A percentile compares a stretch with the other conserved stretches of the same genome.
Conservation (phyloP, 148 eudicot genomes). For the Camellia lanceoleosa region DNA sequence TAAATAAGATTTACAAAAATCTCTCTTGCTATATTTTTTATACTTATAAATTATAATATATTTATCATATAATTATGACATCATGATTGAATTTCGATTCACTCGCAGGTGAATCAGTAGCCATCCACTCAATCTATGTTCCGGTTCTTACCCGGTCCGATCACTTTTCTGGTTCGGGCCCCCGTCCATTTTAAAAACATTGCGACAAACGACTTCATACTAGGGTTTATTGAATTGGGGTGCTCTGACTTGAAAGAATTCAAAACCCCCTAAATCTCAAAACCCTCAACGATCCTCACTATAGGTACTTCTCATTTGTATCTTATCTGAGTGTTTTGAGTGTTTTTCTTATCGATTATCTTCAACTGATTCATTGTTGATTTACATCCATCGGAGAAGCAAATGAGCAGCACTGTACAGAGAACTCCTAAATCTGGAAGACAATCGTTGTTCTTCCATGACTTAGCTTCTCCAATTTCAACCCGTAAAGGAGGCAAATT, state of each 20-base stretch:
- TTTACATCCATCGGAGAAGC: neutral
- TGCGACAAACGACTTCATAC: too few relatives aligned
- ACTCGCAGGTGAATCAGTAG: too few relatives aligned
- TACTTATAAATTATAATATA: too few relatives aligned
- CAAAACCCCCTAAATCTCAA: constrained; percentile 13
- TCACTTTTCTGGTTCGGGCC: too few relatives aligned
- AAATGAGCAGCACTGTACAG: constrained; percentile 53
- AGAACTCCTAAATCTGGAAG: constrained; percentile 80
- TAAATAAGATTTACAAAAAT: too few relatives aligned
- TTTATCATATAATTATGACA: too few relatives aligned
- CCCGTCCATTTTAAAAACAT: too few relatives aligned
- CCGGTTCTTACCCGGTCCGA: too few relatives aligned
- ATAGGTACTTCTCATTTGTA: neutral
- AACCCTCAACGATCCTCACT: constrained; percentile 1
- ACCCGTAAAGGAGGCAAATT: constrained; percentile 70
- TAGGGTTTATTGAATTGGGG: constrained; percentile 12
- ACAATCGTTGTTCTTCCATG: constrained; percentile 76
- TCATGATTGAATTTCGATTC: too few relatives aligned
- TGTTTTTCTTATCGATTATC: neutral
- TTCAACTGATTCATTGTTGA: neutral
- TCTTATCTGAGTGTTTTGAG: too few relatives aligned
- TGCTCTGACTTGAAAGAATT: neutral
- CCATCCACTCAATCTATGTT: too few relatives aligned
- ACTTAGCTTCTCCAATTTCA: constrained; percentile 77
- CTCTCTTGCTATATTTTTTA: too few relatives aligned